Conservation (phyloP, 2,329 filamentous ascomycete species). For the Colletotrichum caudatum region DNA sequence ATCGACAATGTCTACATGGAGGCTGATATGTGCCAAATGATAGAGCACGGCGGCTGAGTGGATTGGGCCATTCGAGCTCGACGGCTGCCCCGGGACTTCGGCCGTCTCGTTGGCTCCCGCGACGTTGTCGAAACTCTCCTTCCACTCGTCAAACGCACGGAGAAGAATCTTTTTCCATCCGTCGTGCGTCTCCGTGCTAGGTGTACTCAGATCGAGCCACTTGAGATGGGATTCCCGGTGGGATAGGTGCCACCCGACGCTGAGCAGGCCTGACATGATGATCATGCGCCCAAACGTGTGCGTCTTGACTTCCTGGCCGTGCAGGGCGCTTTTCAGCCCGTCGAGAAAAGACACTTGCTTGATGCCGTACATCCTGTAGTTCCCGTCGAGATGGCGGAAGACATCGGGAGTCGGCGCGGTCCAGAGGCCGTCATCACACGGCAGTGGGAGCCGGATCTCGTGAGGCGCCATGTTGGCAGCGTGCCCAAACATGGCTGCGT, state of each 20-base stretch:
- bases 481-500: conserved; percentile 94
- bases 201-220: conserved; percentile 77
- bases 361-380: conserved; percentile 81
- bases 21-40: conserved; percentile 88
- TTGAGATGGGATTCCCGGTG: conserved; percentile 87
- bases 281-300: conserved; percentile 91
- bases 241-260: conserved; percentile 91
- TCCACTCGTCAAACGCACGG: conserved; percentile 88
- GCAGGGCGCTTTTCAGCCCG: conserved; percentile 84
- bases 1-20: conserved; percentile 89
- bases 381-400: conserved; percentile 81
- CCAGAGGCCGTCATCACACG: conserved; percentile 90
- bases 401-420: conserved; percentile 81
- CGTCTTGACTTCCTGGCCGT: conserved; percentile 83
- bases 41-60: conserved; percentile 85
- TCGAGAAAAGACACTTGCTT: conserved; percentile 86
- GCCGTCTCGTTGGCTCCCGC: conserved; percentile 57
- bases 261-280: conserved; percentile 90
- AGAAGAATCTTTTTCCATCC: conserved; percentile 84
- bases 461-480: conserved; percentile 91
- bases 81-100: conserved; percentile 61
- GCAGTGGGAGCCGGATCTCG: conserved; percentile 86
- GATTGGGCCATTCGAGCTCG: conserved; percentile 71
- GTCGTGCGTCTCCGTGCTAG: conserved; percentile 71
- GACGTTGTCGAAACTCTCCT: conserved; percentile 82